Evolutionary conservation across 2,329 filamentous ascomycete genomes (phyloP), one percentile per base, ranked within the genome.

Genomic region (Tolypocladium nubicola): DNA sequence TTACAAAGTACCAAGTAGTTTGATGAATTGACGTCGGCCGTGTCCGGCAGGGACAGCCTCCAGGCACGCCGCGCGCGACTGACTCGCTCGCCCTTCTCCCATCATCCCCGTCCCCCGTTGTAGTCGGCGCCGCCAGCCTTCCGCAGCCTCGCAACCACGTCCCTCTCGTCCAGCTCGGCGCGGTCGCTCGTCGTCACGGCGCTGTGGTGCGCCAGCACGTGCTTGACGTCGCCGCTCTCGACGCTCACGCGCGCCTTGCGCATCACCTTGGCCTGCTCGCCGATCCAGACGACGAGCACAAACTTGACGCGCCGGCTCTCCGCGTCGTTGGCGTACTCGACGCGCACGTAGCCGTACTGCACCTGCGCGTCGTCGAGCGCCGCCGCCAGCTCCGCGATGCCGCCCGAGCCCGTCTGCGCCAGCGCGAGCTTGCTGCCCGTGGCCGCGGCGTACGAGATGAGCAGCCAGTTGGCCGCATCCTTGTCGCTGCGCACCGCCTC

Each of bases 101-200:
- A 30, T 49, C 63, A 83, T 10, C 81, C 83, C 61, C 83, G 71
- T 13, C 81, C 85, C 9, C 85, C 84, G 66, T 88, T 85, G 77
- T 88, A 89, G 70, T 88, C 86, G 19, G 85, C 85, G 38, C 86
- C 86, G 57, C 86, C 86, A 4, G 81, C 84, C 74, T 82, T 85
- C 69, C 85, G 75, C 71, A 88, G 70, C 66, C 79, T 73, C 59
- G 77, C 69, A 19, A 87, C 82, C 55, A 89, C 78, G 23, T 85
- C 83, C 61, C 75, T 73, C 71, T 85, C 82, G 21, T 81, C 79
- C 57, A 89, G 69, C 66, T 89, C 86, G 35, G 72, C 71, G 70
- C 74, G 77, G 64, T 86, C 82, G 59, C 76, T 74, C 2, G 84
- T 82, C 65, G 86, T 83, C 54, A 88, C 76, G 66, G 83, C 78